A percentile compares a stretch with the other conserved stretches of the same genome.
phyloP scores from a whole-genome alignment of 1,284 basidiomycete genomes.

The Malassezia slooffiae region DNA sequence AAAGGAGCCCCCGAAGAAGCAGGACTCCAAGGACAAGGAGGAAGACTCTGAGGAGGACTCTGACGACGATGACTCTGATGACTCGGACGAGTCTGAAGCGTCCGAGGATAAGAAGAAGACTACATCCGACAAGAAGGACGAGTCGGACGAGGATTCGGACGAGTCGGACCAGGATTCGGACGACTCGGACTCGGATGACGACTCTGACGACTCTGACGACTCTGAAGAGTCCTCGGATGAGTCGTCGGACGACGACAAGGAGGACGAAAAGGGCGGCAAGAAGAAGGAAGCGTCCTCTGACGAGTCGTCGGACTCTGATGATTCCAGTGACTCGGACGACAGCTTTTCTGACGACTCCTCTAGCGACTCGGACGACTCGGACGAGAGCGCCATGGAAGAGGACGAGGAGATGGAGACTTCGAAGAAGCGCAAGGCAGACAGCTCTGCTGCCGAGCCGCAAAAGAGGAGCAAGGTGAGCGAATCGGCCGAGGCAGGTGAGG shows the following conservation, averaged over 20 bases:
- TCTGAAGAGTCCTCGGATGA: constrained; percentile 15
- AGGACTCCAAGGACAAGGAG: not conserved
- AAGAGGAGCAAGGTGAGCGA: constrained; percentile 70
- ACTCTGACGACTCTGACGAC: constrained; percentile 12
- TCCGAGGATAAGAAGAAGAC: constrained; percentile 3
- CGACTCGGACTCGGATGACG: constrained; percentile 2
- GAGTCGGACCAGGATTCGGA: constrained; percentile 11
- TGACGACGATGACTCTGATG: constrained; percentile 2
- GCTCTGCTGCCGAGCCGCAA: too few species aligned
- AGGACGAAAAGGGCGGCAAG: constrained; percentile 21
- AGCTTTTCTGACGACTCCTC: constrained; percentile 16
- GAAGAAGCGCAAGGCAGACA: constrained; percentile 74
- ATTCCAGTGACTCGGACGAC: constrained; percentile 17
- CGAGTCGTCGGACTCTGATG: constrained; percentile 20
- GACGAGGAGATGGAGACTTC: constrained; percentile 33
- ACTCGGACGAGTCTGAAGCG: constrained; percentile 8
- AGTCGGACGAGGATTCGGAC: not conserved
- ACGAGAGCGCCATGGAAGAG: constrained; percentile 9
- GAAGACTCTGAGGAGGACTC: constrained; percentile 4
- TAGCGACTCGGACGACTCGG: constrained; percentile 8
- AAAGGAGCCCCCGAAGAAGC: too few species aligned
- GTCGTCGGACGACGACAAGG: constrained; percentile 15
- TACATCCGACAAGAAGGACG: constrained; percentile 23
- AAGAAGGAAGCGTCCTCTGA: constrained; percentile 22
- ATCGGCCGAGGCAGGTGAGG: constrained; percentile 35